Percentiles rank a stretch among this genome's conserved stretches.
Conservation (phyloP, 1,284 basidiomycete species). For the Puccinia hordei region DNA sequence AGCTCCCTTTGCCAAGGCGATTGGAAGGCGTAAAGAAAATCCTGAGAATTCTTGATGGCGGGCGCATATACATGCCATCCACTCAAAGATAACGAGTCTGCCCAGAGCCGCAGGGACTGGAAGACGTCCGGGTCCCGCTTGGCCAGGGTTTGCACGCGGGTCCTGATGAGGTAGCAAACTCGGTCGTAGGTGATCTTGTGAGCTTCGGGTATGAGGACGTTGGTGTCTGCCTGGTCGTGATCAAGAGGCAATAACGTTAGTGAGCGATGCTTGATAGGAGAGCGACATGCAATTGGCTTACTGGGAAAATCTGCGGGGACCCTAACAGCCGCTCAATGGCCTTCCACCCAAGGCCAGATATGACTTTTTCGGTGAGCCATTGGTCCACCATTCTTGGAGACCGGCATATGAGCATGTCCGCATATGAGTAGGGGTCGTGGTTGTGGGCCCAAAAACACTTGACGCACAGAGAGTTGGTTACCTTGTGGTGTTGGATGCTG, state of each 20-base stretch:
- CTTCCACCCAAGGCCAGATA: neutral
- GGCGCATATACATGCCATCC: neutral
- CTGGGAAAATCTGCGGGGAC: neutral
- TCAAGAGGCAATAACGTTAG: neutral
- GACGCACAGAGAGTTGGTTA: neutral
- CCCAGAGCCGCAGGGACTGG: neutral
- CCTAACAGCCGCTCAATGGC: neutral
- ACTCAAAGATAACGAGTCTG: rapidly evolving
- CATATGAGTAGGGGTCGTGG: neutral
- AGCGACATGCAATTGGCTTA: neutral
- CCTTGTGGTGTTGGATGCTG: neutral
- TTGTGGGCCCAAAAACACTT: neutral
- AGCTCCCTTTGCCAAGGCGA: neutral
- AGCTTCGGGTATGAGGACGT: neutral
- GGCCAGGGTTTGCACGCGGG: too few relatives aligned
- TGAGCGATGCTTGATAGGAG: neutral
- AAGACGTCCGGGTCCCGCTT: neutral
- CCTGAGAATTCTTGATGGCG: neutral
- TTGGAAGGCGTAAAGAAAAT: neutral
- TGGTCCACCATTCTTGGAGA: neutral
- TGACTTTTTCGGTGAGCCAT: neutral
- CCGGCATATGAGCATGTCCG: neutral
- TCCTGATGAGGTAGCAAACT: neutral
- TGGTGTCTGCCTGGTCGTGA: neutral
- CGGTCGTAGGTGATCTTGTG: neutral